Percentiles rank a stretch among this genome's conserved stretches.
These are phyloP conservation scores for Floccularia luteovirens DNA, from an alignment of 768 basidiomycete genomes.

Conservation along the genomic window DNA sequence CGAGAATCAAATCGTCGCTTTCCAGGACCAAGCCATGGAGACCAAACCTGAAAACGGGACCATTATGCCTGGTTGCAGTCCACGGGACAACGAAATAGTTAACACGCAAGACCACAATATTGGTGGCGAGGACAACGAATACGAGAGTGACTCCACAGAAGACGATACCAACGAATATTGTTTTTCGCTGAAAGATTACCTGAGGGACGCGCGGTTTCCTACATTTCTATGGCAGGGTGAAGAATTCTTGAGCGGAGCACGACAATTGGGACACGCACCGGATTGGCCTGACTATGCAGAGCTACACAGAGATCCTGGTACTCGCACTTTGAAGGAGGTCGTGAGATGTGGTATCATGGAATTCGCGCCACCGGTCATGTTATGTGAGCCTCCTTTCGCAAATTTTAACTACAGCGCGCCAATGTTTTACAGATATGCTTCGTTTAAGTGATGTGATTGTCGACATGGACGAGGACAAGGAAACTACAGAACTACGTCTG, in stretches of 20 bases:
- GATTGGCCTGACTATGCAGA: background rate
- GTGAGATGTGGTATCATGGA: background rate
- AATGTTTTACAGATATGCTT: background rate
- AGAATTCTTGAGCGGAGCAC: background rate
- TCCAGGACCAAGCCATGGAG: too few species aligned
- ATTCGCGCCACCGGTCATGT: background rate
- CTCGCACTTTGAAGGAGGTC: background rate
- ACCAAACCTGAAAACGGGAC: too few species aligned
- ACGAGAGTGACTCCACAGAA: too few species aligned
- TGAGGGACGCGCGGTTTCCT: background rate
- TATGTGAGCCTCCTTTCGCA: background rate
- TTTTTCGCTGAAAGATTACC: too few species aligned
- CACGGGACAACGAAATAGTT: too few species aligned
- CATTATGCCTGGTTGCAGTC: too few species aligned
- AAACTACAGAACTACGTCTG: slow-evolving; percentile 8
- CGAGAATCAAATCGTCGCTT: too few species aligned
- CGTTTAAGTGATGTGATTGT: background rate
- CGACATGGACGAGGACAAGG: slow-evolving; percentile 6
- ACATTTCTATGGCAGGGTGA: background rate
- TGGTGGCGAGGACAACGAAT: too few species aligned
- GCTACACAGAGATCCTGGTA: background rate
- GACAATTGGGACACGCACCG: background rate
- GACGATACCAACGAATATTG: too few species aligned
- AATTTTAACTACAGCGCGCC: background rate
- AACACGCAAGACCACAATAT: too few species aligned